Evolutionary conservation across 139 green algal genomes (phyloP).

Genomic region (Zygnema circumcarinatum): DNA sequence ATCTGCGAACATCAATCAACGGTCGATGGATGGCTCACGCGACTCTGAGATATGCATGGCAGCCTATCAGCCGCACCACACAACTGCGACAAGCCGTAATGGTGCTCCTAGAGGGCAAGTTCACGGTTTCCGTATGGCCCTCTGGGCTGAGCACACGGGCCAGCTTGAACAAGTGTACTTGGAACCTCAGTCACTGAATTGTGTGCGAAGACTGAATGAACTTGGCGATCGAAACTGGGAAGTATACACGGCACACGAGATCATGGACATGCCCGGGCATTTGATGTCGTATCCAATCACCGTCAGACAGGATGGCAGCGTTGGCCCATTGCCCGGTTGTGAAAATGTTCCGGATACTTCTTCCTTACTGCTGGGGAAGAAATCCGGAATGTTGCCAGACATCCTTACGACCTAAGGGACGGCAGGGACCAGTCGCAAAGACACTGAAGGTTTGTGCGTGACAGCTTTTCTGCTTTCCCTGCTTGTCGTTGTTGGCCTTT

Average conservation of each 20-base stretch:
- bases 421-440: too few species aligned
- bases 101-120: conserved; percentile 41
- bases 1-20: conserved; percentile 70
- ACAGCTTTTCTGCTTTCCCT: background rate
- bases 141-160: conserved; percentile 66
- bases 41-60: conserved; percentile 73
- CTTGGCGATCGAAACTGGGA: conserved; percentile 40
- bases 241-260: background rate
- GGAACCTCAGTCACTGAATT: conserved; percentile 23
- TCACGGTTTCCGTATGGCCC: conserved; percentile 64
- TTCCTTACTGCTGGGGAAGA: background rate
- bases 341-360: conserved; percentile 13
- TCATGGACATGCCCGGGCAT: conserved; percentile 35
- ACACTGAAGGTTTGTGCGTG: background rate
- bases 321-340: background rate
- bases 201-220: conserved; percentile 26
- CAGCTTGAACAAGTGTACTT: conserved; percentile 11
- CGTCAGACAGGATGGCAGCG: background rate
- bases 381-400: background rate
- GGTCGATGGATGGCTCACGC: conserved; percentile 56
- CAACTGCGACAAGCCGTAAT: conserved; percentile 10
- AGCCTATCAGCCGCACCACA: conserved; percentile 63
- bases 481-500: background rate
- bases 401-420: conserved; percentile 10
- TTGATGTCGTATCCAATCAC: conserved; percentile 28